Percentiles rank a stretch among this genome's conserved stretches.
Conservation (phyloP, 1,284 basidiomycete genomes). For the Tilletia horrida region DNA sequence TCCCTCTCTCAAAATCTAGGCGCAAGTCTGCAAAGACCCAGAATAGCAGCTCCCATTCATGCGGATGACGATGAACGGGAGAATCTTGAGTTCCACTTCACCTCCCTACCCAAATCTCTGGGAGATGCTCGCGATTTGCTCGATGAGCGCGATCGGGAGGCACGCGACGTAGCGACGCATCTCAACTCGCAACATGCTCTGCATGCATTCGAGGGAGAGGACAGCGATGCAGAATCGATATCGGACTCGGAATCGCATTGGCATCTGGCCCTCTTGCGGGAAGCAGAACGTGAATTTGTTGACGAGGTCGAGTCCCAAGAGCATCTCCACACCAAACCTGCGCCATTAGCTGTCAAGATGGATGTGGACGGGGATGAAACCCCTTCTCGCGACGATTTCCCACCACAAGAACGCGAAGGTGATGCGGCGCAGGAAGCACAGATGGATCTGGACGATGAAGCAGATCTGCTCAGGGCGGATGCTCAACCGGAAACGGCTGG, state of each 20-base stretch:
- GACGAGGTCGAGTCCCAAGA: neutral
- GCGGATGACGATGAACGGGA: neutral
- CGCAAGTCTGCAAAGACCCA: neutral
- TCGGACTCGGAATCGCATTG: neutral
- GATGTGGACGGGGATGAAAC: neutral
- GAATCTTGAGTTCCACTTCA: neutral
- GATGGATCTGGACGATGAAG: conserved; percentile 6
- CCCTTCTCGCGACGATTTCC: neutral
- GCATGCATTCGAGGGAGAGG: neutral
- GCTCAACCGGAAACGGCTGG: neutral
- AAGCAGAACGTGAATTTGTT: conserved; percentile 3
- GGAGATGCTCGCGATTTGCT: neutral
- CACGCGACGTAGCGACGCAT: neutral
- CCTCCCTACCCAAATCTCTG: neutral
- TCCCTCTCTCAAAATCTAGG: neutral
- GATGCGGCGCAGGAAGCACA: neutral
- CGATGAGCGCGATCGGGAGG: conserved; percentile 9
- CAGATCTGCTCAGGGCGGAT: neutral
- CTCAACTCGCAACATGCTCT: neutral
- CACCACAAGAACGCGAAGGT: neutral
- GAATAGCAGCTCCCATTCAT: neutral
- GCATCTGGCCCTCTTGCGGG: neutral
- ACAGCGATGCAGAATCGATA: neutral
- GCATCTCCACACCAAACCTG: neutral
- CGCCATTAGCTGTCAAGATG: neutral